A percentile compares a stretch with the other conserved stretches of the same genome.
Evolutionary conservation across 2,329 filamentous ascomycete genomes (phyloP).

Genomic region (Zymoseptoria ardabiliae): DNA sequence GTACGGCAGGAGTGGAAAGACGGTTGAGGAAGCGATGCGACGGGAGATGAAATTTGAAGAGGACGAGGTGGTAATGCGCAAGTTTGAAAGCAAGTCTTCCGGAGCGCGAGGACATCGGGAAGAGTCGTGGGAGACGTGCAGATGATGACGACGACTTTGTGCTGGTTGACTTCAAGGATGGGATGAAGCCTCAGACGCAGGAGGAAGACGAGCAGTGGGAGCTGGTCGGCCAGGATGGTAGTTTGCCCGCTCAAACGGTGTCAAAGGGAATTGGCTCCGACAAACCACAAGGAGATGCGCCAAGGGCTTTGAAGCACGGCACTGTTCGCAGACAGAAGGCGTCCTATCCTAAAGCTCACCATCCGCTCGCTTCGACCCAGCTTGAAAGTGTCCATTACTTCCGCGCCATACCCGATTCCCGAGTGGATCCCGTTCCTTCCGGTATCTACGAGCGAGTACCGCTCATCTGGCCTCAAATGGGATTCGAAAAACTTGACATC

Average conservation of each 20-base stretch:
- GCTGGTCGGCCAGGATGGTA: neutral
- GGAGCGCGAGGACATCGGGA: too few species aligned
- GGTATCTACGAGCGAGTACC: too few species aligned
- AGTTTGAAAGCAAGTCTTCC: neutral
- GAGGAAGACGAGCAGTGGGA: neutral
- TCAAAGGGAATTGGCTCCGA: neutral
- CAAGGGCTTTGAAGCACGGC: too few species aligned
- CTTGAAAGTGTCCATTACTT: too few species aligned
- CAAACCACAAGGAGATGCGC: neutral
- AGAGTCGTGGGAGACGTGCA: too few species aligned
- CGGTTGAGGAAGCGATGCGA: neutral
- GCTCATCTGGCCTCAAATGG: too few species aligned
- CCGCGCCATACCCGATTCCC: too few species aligned
- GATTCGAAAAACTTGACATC: too few species aligned
- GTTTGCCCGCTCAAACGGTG: neutral
- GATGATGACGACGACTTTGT: neutral
- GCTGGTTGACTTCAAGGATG: neutral
- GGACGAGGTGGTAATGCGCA: neutral
- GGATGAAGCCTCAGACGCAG: neutral
- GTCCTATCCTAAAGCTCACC: too few species aligned
- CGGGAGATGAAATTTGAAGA: neutral
- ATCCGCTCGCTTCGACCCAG: too few species aligned
- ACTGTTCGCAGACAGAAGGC: too few species aligned
- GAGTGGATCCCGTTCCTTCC: too few species aligned
- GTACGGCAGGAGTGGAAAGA: neutral